Evolutionary conservation across 257 asterid genomes (phyloP).

Genomic region (Penstemon barbatus): DNA sequence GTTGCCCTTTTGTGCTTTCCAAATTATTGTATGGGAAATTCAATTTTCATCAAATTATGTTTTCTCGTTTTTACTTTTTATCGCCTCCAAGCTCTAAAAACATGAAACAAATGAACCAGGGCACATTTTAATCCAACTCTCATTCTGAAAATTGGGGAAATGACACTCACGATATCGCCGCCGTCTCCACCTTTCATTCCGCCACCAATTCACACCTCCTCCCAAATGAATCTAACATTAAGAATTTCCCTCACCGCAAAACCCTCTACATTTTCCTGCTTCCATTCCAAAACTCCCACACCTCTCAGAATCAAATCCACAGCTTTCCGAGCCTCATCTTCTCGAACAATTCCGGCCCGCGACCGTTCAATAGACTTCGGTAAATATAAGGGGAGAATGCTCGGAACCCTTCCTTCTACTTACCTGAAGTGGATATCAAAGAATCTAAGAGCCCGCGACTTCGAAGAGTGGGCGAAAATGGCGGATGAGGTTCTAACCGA

Average conservation of each 20-base stretch:
- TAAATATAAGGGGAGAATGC: constrained; percentile 70
- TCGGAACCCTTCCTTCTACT: constrained; percentile 75
- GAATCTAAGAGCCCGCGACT: constrained; percentile 68
- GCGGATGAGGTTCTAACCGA: constrained; percentile 76
- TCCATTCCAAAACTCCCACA: constrained; percentile 11
- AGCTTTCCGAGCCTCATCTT: neutral
- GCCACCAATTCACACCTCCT: constrained; percentile 12
- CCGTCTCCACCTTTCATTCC: constrained; percentile 7
- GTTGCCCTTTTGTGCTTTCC: neutral
- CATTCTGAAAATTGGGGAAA: constrained; percentile 9
- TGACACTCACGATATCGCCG: constrained; percentile 13
- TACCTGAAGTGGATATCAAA: constrained; percentile 80
- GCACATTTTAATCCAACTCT: no score
- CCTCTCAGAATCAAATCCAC: constrained; percentile 1
- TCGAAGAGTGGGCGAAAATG: constrained; percentile 73
- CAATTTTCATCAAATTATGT: neutral
- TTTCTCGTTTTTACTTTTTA: no score
- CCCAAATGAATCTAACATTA: constrained; percentile 22
- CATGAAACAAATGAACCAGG: no score
- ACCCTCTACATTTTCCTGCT: constrained; percentile 1
- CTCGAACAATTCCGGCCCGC: constrained; percentile 44
- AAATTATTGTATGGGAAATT: neutral
- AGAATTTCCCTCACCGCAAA: neutral
- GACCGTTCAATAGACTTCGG: constrained; percentile 76
- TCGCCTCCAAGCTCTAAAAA: no score